Evolutionary conservation across 2,329 filamentous ascomycete species (phyloP), one percentile per base, ranked within the genome.

Genomic region (Pezicula rhizophila): DNA sequence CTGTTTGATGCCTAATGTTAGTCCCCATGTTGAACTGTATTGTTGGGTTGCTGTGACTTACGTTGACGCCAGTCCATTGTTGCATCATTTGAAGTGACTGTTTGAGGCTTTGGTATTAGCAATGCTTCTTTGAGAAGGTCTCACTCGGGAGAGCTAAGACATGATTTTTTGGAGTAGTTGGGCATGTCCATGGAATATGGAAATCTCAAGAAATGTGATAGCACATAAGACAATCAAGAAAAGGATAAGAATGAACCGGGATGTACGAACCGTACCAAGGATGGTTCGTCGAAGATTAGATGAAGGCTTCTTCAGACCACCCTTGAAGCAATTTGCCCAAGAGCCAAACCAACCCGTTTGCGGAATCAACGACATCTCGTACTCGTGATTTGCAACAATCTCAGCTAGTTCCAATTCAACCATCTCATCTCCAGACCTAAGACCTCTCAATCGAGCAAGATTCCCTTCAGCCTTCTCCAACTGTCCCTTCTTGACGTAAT

Each of bases 321-420:
- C 79, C 53, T 64, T 79, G 69, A 87, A 81, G 76, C 80, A 84
- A 64, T 76, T 79, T 57, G 72, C 68, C 89, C 89, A 95, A 63
- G 76, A 78, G 59, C 72, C 72, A 65, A 84, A 73, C 76, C 84
- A 89, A 60, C 78, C 77, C 57, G 73, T 74, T 57, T 76, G 68
- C 54, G 85, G 85, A 51, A 87, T 83, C 51, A 85, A 71, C 44
- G 79, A 72, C 59, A 84, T 75, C 75, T 95, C 90, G 66, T 92
- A 90, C 70, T 88, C 87, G 69, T 92, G 80, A 76, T 95, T 95
- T 73, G 89, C 89, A 51, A 93, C 77, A 57, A 96, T 89, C 72
- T 95, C 89, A 39, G 85, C 79, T 41, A 95, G 77, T 70, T 95
- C 89, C 53, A 80, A 72, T 70, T 85, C 80, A 69, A 95, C 84